Base-by-base conservation (phyloP, 805 yeast species). In the Wickerhamiella shivajii region DNA sequence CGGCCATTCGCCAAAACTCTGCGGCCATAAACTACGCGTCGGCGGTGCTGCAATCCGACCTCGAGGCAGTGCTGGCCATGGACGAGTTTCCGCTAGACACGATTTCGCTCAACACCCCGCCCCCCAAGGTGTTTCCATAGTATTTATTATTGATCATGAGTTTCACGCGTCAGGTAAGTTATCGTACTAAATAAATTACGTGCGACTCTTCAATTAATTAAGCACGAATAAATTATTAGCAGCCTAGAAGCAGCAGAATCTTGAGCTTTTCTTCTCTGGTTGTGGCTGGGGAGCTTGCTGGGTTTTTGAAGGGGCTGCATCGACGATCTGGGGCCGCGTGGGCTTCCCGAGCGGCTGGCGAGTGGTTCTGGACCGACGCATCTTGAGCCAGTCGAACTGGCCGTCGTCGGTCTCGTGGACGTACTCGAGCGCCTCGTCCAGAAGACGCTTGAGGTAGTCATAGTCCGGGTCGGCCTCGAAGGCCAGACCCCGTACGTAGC, bases 381-480 rank as follows among this genome's bases (percentile, higher is more conserved):
- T 25, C 29, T 77, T 79, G 94, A 84, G 81, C 98, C 98, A 90
- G 62, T 90, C 98, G 57, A 84, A 90, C 50, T 80, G 85, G 29
- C 80, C 93, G 57, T 90, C 96, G 33, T 74, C 77, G 23, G 56
- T 56, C 40, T 74, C 80, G 31, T 74, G 77, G 33, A 76, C 64
- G 21, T 77, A 74, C 32, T 72, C 74, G 41, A 90, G 60, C 0
- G 84, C 90, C 40, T 80, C 73, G 43, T 81, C 68, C 66, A 90
- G 65, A 40, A 90, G 61, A 39, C 69, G 70, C 36, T 90, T 67
- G 55, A 84, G 71, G 47, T 80, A 81, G 44, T 80, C 87, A 59
- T 90, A 90, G 56, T 83, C 94, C 7, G 98, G 98, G 34, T 78
- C 77, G 42, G 83, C 94, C 53, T 90, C 97, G 53, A 90, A 90